Conservation (phyloP, 495 filamentous ascomycete species). For the Venustampulla echinocandica region DNA sequence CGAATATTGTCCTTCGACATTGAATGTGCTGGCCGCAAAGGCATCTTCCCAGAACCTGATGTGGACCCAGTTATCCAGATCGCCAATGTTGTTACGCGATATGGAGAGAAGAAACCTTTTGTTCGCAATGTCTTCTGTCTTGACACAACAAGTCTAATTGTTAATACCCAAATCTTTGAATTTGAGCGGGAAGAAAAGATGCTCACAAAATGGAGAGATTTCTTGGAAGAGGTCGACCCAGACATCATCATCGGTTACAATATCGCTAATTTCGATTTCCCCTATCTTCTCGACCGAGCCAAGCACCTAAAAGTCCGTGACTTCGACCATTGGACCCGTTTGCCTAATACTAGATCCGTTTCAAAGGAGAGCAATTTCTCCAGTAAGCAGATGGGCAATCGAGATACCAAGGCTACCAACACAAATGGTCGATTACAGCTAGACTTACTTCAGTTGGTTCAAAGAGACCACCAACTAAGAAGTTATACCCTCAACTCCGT, state of each 20-base stretch:
- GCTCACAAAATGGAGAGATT: slow-evolving; percentile 82
- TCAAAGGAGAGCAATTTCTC: slow-evolving; percentile 76
- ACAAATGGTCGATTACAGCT: slow-evolving; percentile 91
- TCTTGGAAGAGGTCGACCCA: slow-evolving; percentile 84
- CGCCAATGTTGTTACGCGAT: slow-evolving; percentile 91
- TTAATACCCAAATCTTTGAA: slow-evolving; percentile 86
- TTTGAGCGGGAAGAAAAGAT: slow-evolving; percentile 74
- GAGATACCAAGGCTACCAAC: slow-evolving; percentile 87
- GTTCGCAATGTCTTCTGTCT: slow-evolving; percentile 93
- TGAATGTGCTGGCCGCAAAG: slow-evolving; percentile 94
- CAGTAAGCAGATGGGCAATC: slow-evolving; percentile 98
- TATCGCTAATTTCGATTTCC: slow-evolving; percentile 97
- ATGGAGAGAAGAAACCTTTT: slow-evolving; percentile 93
- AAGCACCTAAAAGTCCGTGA: slow-evolving; percentile 63
- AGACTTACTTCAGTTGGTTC: slow-evolving; percentile 85
- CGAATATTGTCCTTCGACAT: slow-evolving; percentile 96
- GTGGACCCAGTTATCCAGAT: slow-evolving; percentile 97
- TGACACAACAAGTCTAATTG: slow-evolving; percentile 82
- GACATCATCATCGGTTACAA: slow-evolving; percentile 99
- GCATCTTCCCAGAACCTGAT: slow-evolving; percentile 89
- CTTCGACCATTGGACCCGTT: slow-evolving; percentile 81
- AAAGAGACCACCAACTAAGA: slow-evolving; percentile 87
- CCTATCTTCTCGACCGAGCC: slow-evolving; percentile 87
- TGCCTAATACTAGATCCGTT: slow-evolving; percentile 54
- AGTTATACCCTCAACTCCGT: slow-evolving; percentile 98